These are phyloP conservation scores for Aspergillus latus DNA, from an alignment of 2,329 filamentous ascomycete genomes.

Conservation along the genomic window DNA sequence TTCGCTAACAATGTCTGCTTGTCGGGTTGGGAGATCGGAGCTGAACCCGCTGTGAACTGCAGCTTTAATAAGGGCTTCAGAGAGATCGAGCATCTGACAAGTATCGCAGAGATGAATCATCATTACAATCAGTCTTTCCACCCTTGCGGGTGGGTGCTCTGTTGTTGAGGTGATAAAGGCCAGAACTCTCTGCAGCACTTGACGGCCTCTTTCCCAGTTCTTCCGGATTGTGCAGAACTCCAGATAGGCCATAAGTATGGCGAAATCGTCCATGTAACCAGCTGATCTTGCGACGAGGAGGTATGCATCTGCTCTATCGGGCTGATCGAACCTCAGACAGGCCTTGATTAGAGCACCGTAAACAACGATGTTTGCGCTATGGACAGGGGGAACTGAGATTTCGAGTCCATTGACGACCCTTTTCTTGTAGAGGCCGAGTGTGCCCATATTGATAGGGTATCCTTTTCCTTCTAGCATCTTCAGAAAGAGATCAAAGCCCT, in stretches of 20 bases:
- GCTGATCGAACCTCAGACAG: constrained; percentile 43
- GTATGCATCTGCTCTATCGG: constrained; percentile 43
- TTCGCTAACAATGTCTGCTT: constrained; percentile 29
- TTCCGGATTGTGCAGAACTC: constrained; percentile 37
- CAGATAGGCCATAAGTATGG: constrained; percentile 39
- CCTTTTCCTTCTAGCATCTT: constrained; percentile 37
- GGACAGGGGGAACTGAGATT: constrained; percentile 37
- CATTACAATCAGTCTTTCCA: constrained; percentile 38
- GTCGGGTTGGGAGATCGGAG: constrained; percentile 25
- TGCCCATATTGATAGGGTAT: constrained; percentile 36
- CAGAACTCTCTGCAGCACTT: constrained; percentile 34
- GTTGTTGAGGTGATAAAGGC: constrained; percentile 40
- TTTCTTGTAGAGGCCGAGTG: constrained; percentile 26
- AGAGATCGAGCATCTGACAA: constrained; percentile 32
- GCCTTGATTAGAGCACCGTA: constrained; percentile 39
- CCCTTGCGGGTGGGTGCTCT: constrained; percentile 24
- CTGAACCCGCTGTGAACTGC: constrained; percentile 40
- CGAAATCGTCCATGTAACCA: constrained; percentile 40
- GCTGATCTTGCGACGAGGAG: constrained; percentile 35
- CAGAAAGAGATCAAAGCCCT: constrained; percentile 42
- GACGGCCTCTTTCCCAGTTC: constrained; percentile 39
- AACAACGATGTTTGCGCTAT: constrained; percentile 35
- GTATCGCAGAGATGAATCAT: constrained; percentile 43
- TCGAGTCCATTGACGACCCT: constrained; percentile 37
- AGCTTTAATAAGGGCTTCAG: constrained; percentile 34